Conservation (phyloP, 1,284 basidiomycete species). For the Mycena sp. region DNA sequence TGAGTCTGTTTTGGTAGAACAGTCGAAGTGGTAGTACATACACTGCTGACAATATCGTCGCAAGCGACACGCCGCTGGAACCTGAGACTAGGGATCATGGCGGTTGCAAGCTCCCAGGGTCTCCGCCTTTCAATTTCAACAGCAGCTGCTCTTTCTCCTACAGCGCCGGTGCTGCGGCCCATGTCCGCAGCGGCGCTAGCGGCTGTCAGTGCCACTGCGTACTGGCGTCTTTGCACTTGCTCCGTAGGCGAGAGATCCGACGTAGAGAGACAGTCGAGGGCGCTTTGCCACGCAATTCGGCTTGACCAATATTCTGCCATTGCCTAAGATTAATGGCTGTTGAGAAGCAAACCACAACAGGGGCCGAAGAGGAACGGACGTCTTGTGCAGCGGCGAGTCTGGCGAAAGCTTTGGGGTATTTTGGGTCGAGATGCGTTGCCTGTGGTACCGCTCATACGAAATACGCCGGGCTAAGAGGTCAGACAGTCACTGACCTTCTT, state of each 20-base stretch:
- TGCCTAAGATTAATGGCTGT: neutral
- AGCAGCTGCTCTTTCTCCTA: neutral
- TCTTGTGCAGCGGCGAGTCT: constrained; percentile 43
- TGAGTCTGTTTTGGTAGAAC: neutral
- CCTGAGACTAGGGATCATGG: constrained; percentile 30
- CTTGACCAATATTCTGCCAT: neutral
- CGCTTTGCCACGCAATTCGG: no score
- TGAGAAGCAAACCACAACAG: neutral
- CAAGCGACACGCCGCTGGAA: constrained; percentile 29
- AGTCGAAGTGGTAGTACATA: constrained; percentile 7
- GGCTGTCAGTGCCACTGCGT: no score
- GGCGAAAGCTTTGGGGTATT: constrained; percentile 48
- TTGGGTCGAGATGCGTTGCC: constrained; percentile 46
- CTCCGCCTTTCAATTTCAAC: constrained; percentile 10
- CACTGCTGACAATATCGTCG: constrained; percentile 23
- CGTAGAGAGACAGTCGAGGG: no score
- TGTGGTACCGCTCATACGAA: no score
- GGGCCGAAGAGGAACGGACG: constrained; percentile 32
- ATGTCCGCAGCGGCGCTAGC: neutral
- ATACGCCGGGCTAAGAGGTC: no score
- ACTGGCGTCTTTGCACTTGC: no score
- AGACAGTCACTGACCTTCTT: constrained; percentile 30
- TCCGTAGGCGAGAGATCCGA: no score
- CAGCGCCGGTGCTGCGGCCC: neutral
- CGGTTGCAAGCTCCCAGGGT: constrained; percentile 28